Evolutionary conservation across 345 rosid genomes (phyloP), one percentile per base, ranked within the genome.

Genomic region (Nasturtium officinale): DNA sequence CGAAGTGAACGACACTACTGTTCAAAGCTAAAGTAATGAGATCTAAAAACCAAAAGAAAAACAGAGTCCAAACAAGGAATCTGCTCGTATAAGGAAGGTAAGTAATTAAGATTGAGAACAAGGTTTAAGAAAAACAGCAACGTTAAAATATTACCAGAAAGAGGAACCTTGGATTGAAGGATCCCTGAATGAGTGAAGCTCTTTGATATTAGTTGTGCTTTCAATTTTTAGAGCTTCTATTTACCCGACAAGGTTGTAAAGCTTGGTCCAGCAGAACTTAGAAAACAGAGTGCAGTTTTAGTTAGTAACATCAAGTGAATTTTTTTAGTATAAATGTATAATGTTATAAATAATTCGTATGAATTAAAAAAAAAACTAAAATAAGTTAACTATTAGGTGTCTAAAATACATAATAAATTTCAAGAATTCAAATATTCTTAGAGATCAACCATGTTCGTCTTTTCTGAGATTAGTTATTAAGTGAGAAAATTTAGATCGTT

Each of bases 231-330:
- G 12, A 65, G 78, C 52, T 66, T 66, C 43, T 66, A 58, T 58
- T 66, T 7, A 26, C 67, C 78, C 66, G 78, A 65, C 71, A 74
- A 56, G 33, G 65, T 13, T 57, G 45, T 65, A 65, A 60, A 42
- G 55, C 54, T 52, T 61, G 15, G 76, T 42, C n/a, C 11, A 64
- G 12, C 6, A 33, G 51, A 74, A 66, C n/a, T n/a, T n/a, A n/a
- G n/a, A n/a, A n/a, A 74, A 58, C 73, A 67, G 73, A 13, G 38
- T 6, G 53, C 43, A 66, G 61, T 65, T n/a, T 1, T 8, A 16
- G 3, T 33, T 25, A 18, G 11, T 25, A 28, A 7, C 43, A 16
- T 48, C 2, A 12, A 40, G 25, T 23, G 25, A 28, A 2, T 5
- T 6, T 7, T 8, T 33, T n/a, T n/a, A n/a, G n/a, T n/a, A n/a